phyloP scores from a whole-genome alignment of 148 eudicot genomes.

The Camellia granthamiana region DNA sequence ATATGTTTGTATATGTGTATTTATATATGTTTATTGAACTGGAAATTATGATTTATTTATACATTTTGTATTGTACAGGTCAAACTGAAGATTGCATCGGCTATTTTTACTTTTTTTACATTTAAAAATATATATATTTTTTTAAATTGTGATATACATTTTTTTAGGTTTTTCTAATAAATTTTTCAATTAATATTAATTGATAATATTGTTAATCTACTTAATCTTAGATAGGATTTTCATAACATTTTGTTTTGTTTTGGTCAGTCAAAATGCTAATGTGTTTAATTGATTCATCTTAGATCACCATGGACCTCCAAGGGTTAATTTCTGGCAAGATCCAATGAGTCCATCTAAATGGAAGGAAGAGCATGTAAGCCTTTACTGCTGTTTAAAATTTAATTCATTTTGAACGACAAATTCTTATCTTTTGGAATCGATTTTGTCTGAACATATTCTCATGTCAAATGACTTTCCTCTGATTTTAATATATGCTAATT shows the following conservation, averaged over 20 bases:
- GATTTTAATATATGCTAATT: neutral
- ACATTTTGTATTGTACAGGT: neutral
- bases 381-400: constrained; percentile 10
- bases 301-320: constrained; percentile 77
- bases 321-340: constrained; percentile 64
- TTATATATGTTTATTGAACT: neutral
- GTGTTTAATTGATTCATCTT: constrained; percentile 13
- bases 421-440: neutral
- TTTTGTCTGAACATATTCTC: neutral
- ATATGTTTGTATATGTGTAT: neutral
- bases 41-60: neutral
- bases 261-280: neutral
- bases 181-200: too few relatives aligned
- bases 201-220: too few relatives aligned
- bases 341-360: constrained; percentile 78
- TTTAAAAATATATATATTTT: too few relatives aligned
- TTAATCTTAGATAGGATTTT: neutral
- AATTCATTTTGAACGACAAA: neutral
- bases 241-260: neutral
- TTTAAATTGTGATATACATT: too few relatives aligned
- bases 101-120: neutral
- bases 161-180: too few relatives aligned
- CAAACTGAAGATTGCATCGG: too few relatives aligned
- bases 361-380: constrained; percentile 90
- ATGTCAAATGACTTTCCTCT: neutral